A percentile compares a stretch with the other conserved stretches of the same genome.
Evolutionary conservation across 257 asterid genomes (phyloP).

Genomic region (Salvia miltiorrhiza): DNA sequence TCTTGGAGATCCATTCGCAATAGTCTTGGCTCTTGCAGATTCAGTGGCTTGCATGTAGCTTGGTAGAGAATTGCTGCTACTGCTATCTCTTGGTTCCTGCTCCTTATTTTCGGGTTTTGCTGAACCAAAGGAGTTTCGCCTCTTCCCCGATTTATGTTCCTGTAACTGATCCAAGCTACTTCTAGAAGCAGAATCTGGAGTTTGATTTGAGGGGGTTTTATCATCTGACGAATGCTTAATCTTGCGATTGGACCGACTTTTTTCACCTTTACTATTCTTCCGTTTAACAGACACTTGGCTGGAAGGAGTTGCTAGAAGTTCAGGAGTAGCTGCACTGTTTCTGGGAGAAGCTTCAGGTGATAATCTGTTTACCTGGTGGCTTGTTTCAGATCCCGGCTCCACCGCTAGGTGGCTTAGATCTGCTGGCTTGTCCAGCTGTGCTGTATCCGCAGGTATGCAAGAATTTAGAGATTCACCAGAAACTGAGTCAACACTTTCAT

Average conservation of each 20-base stretch:
- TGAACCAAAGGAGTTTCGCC: constrained; percentile 72
- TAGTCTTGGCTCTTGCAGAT: constrained; percentile 92
- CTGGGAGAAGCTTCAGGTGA: constrained; percentile 78
- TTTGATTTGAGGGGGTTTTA: constrained; percentile 39
- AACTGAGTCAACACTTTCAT: constrained; percentile 27
- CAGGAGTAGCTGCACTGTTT: constrained; percentile 58
- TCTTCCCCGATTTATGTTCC: constrained; percentile 58
- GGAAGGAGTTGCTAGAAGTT: constrained; percentile 77
- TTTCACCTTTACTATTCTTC: constrained; percentile 55
- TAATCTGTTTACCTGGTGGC: constrained; percentile 33
- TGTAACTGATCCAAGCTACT: constrained; percentile 54
- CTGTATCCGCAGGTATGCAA: constrained; percentile 25
- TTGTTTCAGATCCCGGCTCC: constrained; percentile 43
- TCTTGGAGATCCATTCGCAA: constrained; percentile 71
- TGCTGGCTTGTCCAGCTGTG: constrained; percentile 36
- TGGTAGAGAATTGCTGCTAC: constrained; percentile 70
- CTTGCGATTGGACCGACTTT: constrained; percentile 45
- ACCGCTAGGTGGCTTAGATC: constrained; percentile 28
- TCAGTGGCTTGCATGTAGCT: constrained; percentile 99
- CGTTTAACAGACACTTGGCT: constrained; percentile 63
- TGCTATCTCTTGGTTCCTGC: constrained; percentile 83
- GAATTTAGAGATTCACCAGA: constrained; percentile 27
- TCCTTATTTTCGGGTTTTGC: constrained; percentile 53
- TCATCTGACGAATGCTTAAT: constrained; percentile 45
- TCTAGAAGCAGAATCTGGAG: constrained; percentile 48